Evolutionary conservation across 352 stramenopile species (phyloP).

Genomic region (Pythium guiyangense): DNA sequence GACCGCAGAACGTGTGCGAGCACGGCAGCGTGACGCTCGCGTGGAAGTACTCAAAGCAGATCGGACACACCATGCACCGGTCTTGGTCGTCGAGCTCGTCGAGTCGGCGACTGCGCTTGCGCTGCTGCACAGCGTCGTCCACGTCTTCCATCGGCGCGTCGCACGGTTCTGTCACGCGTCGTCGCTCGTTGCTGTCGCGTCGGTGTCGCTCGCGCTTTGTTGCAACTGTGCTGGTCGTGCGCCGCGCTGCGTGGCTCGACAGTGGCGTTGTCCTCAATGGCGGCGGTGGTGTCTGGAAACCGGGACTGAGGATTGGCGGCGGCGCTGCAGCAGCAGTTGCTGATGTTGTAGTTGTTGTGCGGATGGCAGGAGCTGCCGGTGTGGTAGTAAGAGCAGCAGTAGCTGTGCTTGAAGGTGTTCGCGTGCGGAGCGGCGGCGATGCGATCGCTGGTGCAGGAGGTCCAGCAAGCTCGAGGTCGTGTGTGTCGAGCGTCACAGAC

Average conservation of each 20-base stretch:
- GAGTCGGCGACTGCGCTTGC: constrained; percentile 14
- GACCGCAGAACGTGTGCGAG: constrained; percentile 81
- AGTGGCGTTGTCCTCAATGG: not conserved
- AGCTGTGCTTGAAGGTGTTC: not conserved
- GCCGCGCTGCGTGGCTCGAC: not conserved
- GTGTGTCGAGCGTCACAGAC: constrained; percentile 26
- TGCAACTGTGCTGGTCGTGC: constrained; percentile 13
- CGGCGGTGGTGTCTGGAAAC: constrained; percentile 11
- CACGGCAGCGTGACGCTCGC: constrained; percentile 72
- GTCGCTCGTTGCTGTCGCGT: constrained; percentile 9
- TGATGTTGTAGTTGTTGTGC: constrained; percentile 11
- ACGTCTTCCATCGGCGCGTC: constrained; percentile 14
- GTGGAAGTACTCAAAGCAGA: constrained; percentile 83
- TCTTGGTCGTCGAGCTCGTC: constrained; percentile 42
- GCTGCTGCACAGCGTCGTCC: not conserved
- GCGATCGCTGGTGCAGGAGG: constrained; percentile 11
- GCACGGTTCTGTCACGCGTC: not conserved
- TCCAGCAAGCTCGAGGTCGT: constrained; percentile 2
- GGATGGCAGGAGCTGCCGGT: not conserved
- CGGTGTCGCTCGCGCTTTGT: constrained; percentile 22
- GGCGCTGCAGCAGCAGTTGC: constrained; percentile 2
- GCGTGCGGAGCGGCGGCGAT: not conserved
- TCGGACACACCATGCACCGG: constrained; percentile 70
- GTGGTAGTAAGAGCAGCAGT: not conserved
- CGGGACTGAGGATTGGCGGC: not conserved